Evolutionary conservation across 2,329 filamentous ascomycete species (phyloP).

Genomic region (Pseudovirgaria hyperparasitica): DNA sequence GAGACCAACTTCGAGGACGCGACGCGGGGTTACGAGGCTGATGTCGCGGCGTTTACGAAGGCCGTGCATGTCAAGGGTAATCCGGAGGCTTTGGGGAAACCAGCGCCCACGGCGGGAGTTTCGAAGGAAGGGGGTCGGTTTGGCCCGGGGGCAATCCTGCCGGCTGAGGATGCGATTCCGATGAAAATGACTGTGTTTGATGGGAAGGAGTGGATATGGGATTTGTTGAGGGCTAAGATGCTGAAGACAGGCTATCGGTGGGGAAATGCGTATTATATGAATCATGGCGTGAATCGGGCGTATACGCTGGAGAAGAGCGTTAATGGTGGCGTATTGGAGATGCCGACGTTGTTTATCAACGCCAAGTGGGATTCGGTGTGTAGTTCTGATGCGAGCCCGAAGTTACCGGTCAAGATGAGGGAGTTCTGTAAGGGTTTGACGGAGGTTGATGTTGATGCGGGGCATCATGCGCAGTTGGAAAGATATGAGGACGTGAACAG

Average conservation of each 20-base stretch:
- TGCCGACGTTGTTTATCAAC: slow-evolving; percentile 22
- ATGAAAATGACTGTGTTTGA: slow-evolving; percentile 8
- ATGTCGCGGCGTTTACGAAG: slow-evolving; percentile 10
- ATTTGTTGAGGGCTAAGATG: slow-evolving; percentile 17
- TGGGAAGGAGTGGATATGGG: slow-evolving; percentile 12
- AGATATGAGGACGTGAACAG: slow-evolving; percentile 5
- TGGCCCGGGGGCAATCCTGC: slow-evolving; percentile 10
- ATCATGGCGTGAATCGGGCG: slow-evolving; percentile 25
- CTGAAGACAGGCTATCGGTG: slow-evolving; percentile 24
- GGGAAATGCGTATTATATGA: slow-evolving; percentile 25
- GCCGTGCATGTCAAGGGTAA: slow-evolving; percentile 10
- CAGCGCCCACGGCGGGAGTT: slow-evolving; percentile 7
- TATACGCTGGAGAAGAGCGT: slow-evolving; percentile 25
- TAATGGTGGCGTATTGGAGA: slow-evolving; percentile 13
- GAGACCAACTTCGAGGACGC: slow-evolving; percentile 3
- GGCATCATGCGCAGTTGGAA: slow-evolving; percentile 5
- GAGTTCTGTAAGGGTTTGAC: no score
- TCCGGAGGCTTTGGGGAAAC: slow-evolving; percentile 13
- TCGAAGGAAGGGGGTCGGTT: slow-evolving; percentile 13
- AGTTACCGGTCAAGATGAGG: slow-evolving; percentile 16
- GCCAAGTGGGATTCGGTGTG: slow-evolving; percentile 24
- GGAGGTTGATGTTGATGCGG: slow-evolving; percentile 28
- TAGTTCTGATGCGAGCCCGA: slow-evolving; percentile 16
- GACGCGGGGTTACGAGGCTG: slow-evolving; percentile 7
- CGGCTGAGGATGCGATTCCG: slow-evolving; percentile 14